A percentile compares a stretch with the other conserved stretches of the same genome.
phyloP scores from a whole-genome alignment of 23 red algal species.

The Cyanidioschyzon merolae region DNA sequence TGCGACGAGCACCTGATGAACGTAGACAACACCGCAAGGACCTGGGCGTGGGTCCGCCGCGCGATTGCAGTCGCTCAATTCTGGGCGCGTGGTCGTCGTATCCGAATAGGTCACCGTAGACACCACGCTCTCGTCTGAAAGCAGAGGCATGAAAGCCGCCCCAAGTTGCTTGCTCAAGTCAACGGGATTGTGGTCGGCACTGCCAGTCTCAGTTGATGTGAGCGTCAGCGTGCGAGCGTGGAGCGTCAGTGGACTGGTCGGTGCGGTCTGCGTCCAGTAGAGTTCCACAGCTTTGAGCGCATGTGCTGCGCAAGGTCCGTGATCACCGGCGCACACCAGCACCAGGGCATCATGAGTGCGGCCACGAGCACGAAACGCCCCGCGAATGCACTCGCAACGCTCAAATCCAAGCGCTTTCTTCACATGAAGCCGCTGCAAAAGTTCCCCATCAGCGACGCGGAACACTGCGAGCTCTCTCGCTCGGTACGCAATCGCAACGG shows the following conservation, averaged over 20 bases:
- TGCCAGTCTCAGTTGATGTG: not conserved
- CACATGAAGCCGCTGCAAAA: not conserved
- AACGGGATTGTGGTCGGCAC: not conserved
- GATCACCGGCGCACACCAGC: not conserved
- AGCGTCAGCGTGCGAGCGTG: not conserved
- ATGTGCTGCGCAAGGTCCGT: not conserved
- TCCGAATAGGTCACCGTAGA: not conserved
- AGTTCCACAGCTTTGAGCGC: not conserved
- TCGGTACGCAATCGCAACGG: not conserved
- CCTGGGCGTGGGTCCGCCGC: no score
- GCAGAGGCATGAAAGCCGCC: not conserved
- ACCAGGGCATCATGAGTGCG: not conserved
- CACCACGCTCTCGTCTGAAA: no score
- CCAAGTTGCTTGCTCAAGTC: not conserved
- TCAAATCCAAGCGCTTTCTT: not conserved
- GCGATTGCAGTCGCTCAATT: no score
- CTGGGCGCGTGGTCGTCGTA: no score
- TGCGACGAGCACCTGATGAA: not conserved
- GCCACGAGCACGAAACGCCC: not conserved
- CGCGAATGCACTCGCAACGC: not conserved
- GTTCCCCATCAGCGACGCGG: not conserved
- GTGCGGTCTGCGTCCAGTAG: not conserved
- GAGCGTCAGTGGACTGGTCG: not conserved
- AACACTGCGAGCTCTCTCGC: not conserved
- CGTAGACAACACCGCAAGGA: not conserved